A percentile compares a stretch with the other conserved stretches of the same genome.
These are phyloP conservation scores for Parathielavia hyrcaniae DNA, from an alignment of 495 filamentous ascomycete species.

Conservation along the genomic window DNA sequence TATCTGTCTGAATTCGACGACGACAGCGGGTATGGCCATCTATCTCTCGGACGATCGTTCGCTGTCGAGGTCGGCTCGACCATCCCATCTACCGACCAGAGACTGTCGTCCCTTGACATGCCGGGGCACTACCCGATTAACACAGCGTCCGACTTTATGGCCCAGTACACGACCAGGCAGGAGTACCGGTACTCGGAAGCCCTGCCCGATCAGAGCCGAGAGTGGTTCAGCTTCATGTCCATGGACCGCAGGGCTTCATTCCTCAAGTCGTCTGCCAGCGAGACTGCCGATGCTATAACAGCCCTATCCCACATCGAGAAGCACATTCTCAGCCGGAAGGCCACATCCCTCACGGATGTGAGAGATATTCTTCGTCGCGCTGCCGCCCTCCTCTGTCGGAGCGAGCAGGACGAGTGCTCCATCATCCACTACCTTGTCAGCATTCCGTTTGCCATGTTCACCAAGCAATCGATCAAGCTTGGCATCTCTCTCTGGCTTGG, in stretches of 20 bases:
- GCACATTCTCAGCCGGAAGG: conserved; percentile 56
- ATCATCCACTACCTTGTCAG: conserved; percentile 79
- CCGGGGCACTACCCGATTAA: conserved; percentile 68
- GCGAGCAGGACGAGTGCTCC: conserved; percentile 61
- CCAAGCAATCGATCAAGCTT: conserved; percentile 88
- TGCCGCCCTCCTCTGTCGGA: conserved; percentile 75
- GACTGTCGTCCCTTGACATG: conserved; percentile 68
- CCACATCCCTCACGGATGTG: conserved; percentile 66
- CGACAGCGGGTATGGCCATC: conserved; percentile 76
- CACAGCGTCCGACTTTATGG: conserved; percentile 89
- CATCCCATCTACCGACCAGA: conserved; percentile 83
- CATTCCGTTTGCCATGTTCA: conserved; percentile 88
- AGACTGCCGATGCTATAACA: conserved; percentile 51
- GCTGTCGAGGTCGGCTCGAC: conserved; percentile 84
- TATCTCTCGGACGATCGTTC: conserved; percentile 91
- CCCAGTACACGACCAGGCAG: conserved; percentile 94
- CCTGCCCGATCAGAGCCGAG: conserved; percentile 54
- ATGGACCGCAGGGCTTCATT: conserved; percentile 41
- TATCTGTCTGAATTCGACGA: conserved; percentile 93
- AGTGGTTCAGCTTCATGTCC: conserved; percentile 55
- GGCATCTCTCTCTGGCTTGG: conserved; percentile 94
- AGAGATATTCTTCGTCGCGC: conserved; percentile 75
- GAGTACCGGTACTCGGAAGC: conserved; percentile 79
- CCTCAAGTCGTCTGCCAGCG: conserved; percentile 37
- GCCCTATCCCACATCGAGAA: conserved; percentile 62